phyloP scores from a whole-genome alignment of 495 filamentous ascomycete species.

The Penicillium atrosanguineum region DNA sequence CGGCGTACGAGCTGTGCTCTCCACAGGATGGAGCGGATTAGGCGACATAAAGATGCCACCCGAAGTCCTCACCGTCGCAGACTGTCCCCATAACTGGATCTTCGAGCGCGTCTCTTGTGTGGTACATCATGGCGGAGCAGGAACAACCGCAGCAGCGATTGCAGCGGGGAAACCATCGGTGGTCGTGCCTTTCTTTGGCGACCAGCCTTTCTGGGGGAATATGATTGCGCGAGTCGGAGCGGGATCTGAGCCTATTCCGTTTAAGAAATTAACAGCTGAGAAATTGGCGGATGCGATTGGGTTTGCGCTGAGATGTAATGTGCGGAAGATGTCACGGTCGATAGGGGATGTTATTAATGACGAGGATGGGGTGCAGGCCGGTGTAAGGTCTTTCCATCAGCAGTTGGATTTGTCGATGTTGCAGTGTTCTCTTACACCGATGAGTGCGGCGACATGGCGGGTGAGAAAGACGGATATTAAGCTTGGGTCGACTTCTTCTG shows the following conservation, averaged over 20 bases:
- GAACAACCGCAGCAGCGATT: conserved; percentile 59
- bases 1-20: conserved; percentile 55
- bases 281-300: conserved; percentile 38
- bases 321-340: no score
- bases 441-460: no score
- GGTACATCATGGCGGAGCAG: conserved; percentile 61
- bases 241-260: conserved; percentile 60
- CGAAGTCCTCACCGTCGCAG: no score
- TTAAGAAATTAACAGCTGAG: conserved; percentile 52
- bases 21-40: conserved; percentile 58
- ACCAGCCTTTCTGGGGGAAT: conserved; percentile 75
- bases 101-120: conserved; percentile 58
- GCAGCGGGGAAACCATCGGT: conserved; percentile 50
- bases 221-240: conserved; percentile 62
- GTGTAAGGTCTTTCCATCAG: no score
- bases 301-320: no score
- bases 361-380: no score
- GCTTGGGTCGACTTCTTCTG: no score
- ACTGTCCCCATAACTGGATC: conserved; percentile 61
- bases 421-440: no score
- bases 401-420: no score
- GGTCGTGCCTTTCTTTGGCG: conserved; percentile 63
- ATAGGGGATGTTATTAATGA: no score
- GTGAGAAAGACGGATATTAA: no score
- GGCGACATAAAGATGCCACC: no score